Evolutionary conservation across 2,329 filamentous ascomycete species (phyloP).

Genomic region (Coniochaeta ligniaria): DNA sequence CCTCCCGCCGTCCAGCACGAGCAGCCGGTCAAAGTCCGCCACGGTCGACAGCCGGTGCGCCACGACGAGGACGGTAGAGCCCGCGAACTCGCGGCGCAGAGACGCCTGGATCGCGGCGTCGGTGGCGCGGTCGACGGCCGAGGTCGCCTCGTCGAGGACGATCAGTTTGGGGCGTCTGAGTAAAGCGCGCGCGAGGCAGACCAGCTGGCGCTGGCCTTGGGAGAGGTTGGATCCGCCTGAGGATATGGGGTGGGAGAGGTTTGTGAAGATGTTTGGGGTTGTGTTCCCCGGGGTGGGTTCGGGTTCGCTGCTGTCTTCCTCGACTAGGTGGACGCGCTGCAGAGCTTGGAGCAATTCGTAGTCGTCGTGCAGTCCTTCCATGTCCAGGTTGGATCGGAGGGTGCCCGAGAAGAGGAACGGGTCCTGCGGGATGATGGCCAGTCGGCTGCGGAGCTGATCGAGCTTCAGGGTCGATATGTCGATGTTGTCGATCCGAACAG

Average conservation of each 20-base stretch:
- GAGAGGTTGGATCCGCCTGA: slow-evolving; percentile 28
- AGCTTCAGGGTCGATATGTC: slow-evolving; percentile 53
- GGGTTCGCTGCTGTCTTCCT: slow-evolving; percentile 29
- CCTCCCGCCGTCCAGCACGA: slow-evolving; percentile 39
- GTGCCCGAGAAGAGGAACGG: slow-evolving; percentile 61
- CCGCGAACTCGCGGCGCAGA: slow-evolving; percentile 37
- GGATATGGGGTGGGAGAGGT: slow-evolving; percentile 22
- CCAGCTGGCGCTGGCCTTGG: slow-evolving; percentile 41
- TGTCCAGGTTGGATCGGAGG: slow-evolving; percentile 55
- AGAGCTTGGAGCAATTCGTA: slow-evolving; percentile 53
- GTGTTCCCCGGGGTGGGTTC: slow-evolving; percentile 21
- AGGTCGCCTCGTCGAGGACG: slow-evolving; percentile 33
- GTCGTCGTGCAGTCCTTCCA: slow-evolving; percentile 53
- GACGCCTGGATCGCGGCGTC: slow-evolving; percentile 50
- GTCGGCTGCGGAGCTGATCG: slow-evolving; percentile 50
- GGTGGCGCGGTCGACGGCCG: slow-evolving; percentile 48
- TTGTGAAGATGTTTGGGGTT: slow-evolving; percentile 19
- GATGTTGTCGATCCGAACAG: slow-evolving; percentile 36
- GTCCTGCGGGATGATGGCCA: slow-evolving; percentile 62
- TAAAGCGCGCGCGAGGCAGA: slow-evolving; percentile 38
- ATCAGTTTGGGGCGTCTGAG: slow-evolving; percentile 32
- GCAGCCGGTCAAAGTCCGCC: slow-evolving; percentile 41
- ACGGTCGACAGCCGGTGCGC: slow-evolving; percentile 36
- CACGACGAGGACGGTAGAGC: slow-evolving; percentile 45
- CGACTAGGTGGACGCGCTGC: slow-evolving; percentile 52